phyloP scores from a whole-genome alignment of 306 rosid species.

The Quercus bicolor region DNA sequence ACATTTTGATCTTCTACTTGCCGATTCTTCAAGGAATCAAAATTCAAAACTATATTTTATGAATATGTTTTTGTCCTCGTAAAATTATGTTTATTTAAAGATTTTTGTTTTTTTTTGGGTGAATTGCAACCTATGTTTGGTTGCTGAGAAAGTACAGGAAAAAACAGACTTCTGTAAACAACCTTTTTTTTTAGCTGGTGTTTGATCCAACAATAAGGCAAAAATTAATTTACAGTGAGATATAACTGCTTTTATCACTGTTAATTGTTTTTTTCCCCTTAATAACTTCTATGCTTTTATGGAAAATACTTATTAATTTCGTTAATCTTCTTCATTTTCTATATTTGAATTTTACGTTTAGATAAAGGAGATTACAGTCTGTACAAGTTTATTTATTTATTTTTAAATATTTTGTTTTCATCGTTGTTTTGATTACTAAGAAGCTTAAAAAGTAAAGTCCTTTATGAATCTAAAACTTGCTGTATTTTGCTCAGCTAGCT shows the following conservation, averaged over 20 bases:
- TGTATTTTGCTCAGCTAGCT: no score
- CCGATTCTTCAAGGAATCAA: constrained; percentile 4
- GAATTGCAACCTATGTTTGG: neutral
- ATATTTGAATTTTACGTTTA: neutral
- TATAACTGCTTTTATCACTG: neutral
- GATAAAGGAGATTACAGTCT: neutral
- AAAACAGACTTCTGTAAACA: neutral
- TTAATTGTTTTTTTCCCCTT: neutral
- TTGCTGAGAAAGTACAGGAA: neutral
- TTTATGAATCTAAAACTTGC: no score
- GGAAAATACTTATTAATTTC: neutral
- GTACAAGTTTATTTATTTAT: no score
- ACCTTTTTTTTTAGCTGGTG: neutral
- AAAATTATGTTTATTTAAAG: neutral
- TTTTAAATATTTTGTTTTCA: no score
- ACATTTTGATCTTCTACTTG: neutral
- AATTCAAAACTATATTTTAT: neutral
- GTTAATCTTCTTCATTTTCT: neutral
- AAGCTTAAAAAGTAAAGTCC: no score
- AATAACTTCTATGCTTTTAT: neutral
- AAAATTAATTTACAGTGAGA: neutral
- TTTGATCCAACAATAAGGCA: neutral
- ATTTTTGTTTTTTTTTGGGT: neutral
- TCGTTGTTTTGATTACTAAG: no score
- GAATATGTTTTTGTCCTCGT: neutral